phyloP scores from a whole-genome alignment of 73 alveolate species.

The Paraurostyla sp. region DNA sequence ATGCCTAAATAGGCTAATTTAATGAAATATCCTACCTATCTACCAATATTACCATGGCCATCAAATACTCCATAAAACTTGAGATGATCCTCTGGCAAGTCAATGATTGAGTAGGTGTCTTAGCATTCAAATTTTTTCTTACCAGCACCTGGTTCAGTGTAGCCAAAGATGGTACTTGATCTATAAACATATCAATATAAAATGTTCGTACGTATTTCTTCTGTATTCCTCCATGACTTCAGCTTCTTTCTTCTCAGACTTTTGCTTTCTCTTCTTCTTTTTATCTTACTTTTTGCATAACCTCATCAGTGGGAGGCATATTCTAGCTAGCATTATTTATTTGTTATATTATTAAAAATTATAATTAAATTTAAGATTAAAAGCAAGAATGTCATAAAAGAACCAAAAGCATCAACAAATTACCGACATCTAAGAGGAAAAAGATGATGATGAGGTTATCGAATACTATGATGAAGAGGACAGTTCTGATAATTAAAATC shows the following conservation, averaged over 20 bases:
- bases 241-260: conserved; percentile 19
- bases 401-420: neutral
- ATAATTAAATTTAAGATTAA: neutral
- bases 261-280: conserved; percentile 36
- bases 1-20: conserved; percentile 41
- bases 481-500: neutral
- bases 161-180: conserved; percentile 43
- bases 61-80: conserved; percentile 66
- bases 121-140: conserved; percentile 51
- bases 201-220: conserved; percentile 13
- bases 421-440: neutral
- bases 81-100: conserved; percentile 62
- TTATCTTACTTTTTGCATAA: conserved; percentile 46
- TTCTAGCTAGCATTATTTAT: neutral
- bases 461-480: conserved; percentile 6
- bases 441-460: neutral
- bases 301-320: conserved; percentile 42
- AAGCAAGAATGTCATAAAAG: neutral
- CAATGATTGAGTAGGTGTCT: conserved; percentile 47
- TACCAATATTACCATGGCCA: conserved; percentile 70
- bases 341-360: neutral
- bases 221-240: conserved; percentile 46
- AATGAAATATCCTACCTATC: conserved; percentile 18
- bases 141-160: conserved; percentile 56
- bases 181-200: neutral